Evolutionary conservation across 1,284 basidiomycete species (phyloP).

Genomic region (Cryptococcus sp.): DNA sequence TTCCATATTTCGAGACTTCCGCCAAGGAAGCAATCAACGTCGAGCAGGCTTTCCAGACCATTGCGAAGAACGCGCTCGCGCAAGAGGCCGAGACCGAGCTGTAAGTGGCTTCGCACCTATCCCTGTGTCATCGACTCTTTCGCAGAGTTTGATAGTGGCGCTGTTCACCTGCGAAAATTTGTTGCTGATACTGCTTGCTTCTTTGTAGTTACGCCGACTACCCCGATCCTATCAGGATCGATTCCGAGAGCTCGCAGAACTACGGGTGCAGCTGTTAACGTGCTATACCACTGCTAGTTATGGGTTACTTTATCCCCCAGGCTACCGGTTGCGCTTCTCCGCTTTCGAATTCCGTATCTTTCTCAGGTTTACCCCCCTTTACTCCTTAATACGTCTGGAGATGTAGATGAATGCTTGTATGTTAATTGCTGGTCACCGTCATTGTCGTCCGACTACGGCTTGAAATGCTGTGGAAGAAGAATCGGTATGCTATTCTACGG

Average conservation of each 20-base stretch:
- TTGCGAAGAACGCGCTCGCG: constrained; percentile 96
- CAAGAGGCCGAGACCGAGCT: constrained; percentile 96
- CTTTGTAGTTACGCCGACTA: constrained; percentile 87
- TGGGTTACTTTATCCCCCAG: not conserved
- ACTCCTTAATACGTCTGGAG: constrained; percentile 2
- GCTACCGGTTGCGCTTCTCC: not conserved
- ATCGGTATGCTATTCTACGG: no score
- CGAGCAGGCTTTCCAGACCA: constrained; percentile 99
- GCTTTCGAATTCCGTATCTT: not conserved
- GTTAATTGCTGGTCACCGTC: not conserved
- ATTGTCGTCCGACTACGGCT: not conserved
- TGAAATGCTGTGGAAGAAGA: no score
- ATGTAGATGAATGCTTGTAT: constrained; percentile 15
- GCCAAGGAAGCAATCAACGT: constrained; percentile 99
- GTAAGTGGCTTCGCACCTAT: constrained; percentile 58
- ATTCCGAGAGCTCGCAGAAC: constrained; percentile 86
- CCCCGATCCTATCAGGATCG: constrained; percentile 97
- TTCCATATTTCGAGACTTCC: constrained; percentile 99
- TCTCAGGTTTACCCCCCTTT: not conserved
- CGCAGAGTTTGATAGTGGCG: not conserved
- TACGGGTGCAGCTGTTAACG: constrained; percentile 86
- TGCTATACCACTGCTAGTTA: not conserved
- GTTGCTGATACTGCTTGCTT: no score
- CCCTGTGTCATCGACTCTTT: not conserved
- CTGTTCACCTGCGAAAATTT: not conserved